Base-by-base conservation (phyloP, 352 stramenopile species). In the Globisporangium paroecandrum region DNA sequence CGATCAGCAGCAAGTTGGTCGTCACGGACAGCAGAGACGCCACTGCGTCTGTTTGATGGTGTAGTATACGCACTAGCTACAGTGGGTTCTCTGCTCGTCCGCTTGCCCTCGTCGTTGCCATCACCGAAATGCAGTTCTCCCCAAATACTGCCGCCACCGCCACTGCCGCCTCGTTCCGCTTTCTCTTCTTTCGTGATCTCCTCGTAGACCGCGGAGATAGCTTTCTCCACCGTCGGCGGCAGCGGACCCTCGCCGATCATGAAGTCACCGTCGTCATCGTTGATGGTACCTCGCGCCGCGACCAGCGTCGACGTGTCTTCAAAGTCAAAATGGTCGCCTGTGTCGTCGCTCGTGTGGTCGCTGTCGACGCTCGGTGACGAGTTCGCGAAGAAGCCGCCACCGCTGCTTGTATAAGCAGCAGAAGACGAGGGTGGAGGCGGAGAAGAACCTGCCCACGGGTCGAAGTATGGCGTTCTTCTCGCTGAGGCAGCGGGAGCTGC, bases 331-430 rank as follows among this genome's bases (percentile, higher is more conserved):
- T 51, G 6, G 7, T 64, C 58, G 58, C 25, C 36, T 3, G 36
- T 36, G 58, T 64, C 58, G 34, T 64, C 58, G 13, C 58, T 63
- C 36, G 58, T 63, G 58, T 53, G 38, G 38, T 63, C 58, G 38
- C 58, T 64, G 5, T 64, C 38, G 12, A 22, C 22, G 58, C 58
- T 47, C 2, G 38, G 58, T 15, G 58, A 64, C 7, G 58, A 49
- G 36, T 25, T 18, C 24, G 36, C 58, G 22, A 54, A 27, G 27
- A 43, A 13, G 20, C 22, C 38, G 8, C 41, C 13, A 1, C 7
- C 59, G 13, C 20, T 13, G 32, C 20, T 9, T 43, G 56, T 61
- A 24, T 24, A 51, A n/a, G 41, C 41, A n/a, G 41, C 20, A 51
- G 18, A 51, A 22, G 43, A 51, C 2, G 43, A 51, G 6, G 43